These are phyloP conservation scores for Tieghemostelium lacteum DNA, from an alignment of 78 protist species.

Conservation along the genomic window DNA sequence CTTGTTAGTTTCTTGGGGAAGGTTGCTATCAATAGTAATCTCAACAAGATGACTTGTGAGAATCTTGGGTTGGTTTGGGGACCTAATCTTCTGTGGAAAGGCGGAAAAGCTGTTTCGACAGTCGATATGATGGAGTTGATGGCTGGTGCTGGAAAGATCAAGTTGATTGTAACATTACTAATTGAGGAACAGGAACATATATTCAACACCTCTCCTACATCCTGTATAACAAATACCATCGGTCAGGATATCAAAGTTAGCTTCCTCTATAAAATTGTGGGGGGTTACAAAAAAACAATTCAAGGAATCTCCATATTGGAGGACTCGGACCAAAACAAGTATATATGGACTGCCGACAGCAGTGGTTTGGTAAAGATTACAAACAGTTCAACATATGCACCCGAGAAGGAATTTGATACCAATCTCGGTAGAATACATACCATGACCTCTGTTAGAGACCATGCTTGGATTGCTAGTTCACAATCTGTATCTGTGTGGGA, in stretches of 20 bases:
- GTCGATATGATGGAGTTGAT: conserved; percentile 71
- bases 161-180: conserved; percentile 49
- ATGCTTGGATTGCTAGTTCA: conserved; percentile 47
- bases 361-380: conserved; percentile 24
- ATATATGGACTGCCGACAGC: conserved; percentile 62
- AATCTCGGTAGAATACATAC: conserved; percentile 43
- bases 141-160: conserved; percentile 76
- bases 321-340: background rate
- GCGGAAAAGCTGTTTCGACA: conserved; percentile 63
- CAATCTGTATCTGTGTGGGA: conserved; percentile 50
- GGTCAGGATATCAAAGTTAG: background rate
- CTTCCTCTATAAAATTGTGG: conserved; percentile 21
- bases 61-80: conserved; percentile 67
- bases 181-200: conserved; percentile 57
- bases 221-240: background rate
- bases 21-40: conserved; percentile 11
- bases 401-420: conserved; percentile 36
- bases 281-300: conserved; percentile 47
- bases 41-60: conserved; percentile 62
- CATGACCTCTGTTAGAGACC: conserved; percentile 33
- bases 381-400: conserved; percentile 15
- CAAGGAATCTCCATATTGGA: conserved; percentile 48
- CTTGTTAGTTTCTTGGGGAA: conserved; percentile 56
- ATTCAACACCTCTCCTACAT: background rate
- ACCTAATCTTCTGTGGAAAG: conserved; percentile 69